Conservation (phyloP, 2,329 filamentous ascomycete genomes). For the Ophiostoma perfectum region DNA sequence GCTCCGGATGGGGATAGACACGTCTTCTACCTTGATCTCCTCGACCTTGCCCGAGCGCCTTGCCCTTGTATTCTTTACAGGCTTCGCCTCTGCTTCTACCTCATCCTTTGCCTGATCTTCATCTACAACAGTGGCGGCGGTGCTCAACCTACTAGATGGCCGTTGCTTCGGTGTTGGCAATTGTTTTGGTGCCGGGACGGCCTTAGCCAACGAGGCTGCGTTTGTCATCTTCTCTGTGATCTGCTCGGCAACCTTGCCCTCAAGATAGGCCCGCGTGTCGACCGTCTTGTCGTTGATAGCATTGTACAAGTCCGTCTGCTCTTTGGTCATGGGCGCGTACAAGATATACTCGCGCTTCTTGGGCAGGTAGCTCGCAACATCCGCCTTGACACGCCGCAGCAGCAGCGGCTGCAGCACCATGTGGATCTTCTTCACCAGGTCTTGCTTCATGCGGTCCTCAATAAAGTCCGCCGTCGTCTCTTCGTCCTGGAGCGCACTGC, state of each 20-base stretch:
- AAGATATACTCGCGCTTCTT: constrained; percentile 96
- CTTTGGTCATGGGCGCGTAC: constrained; percentile 83
- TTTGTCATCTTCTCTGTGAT: constrained; percentile 39
- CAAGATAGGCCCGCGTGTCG: constrained; percentile 69
- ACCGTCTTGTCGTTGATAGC: constrained; percentile 52
- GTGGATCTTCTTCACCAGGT: constrained; percentile 84
- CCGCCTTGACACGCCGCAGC: constrained; percentile 81
- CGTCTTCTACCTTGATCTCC: constrained; percentile 4
- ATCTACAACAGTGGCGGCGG: constrained; percentile 29
- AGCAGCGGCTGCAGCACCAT: constrained; percentile 88
- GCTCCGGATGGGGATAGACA: constrained; percentile 32
- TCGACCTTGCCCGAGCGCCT: constrained; percentile 1
- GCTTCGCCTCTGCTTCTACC: neutral
- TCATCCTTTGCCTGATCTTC: neutral
- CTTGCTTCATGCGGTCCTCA: constrained; percentile 69
- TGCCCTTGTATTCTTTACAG: constrained; percentile 28
- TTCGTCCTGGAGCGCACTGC: constrained; percentile 80
- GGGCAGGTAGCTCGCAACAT: constrained; percentile 85
- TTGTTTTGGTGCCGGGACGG: neutral
- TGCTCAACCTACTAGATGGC: constrained; percentile 26
- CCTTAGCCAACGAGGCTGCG: too few relatives aligned
- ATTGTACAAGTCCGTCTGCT: constrained; percentile 86
- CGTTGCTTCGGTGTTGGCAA: neutral
- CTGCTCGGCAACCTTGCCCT: constrained; percentile 67
- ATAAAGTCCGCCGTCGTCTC: constrained; percentile 72